These are phyloP conservation scores for Antrodiella citrinella DNA, from an alignment of 768 basidiomycete genomes.

Conservation along the genomic window DNA sequence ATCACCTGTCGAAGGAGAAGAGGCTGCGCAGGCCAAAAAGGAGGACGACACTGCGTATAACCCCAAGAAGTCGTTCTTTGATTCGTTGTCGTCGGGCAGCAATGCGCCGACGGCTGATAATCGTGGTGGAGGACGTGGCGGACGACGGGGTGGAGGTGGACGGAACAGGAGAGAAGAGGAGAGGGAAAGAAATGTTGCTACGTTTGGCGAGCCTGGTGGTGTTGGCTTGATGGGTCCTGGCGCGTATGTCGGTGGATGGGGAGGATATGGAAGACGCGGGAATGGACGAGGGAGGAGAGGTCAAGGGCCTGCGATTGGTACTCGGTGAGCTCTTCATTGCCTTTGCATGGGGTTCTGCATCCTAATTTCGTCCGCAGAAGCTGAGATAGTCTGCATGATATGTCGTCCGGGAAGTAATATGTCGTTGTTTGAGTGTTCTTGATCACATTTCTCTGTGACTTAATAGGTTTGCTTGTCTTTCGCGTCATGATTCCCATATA, in stretches of 20 bases:
- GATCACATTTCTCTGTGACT: background rate
- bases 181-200: conserved; percentile 75
- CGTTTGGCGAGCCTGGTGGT: conserved; percentile 81
- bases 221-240: conserved; percentile 72
- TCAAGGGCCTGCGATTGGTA: conserved; percentile 9
- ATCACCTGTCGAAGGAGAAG: conserved; percentile 25
- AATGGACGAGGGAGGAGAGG: conserved; percentile 34
- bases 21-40: conserved; percentile 18
- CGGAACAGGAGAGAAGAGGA: conserved; percentile 76
- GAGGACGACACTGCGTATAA: conserved; percentile 53
- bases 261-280: conserved; percentile 52
- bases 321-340: too few species aligned
- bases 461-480: background rate
- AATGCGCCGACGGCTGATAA: conserved; percentile 28
- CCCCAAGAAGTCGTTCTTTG: conserved; percentile 75
- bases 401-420: background rate
- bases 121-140: conserved; percentile 36
- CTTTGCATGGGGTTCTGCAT: too few species aligned
- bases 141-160: conserved; percentile 40
- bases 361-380: too few species aligned
- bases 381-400: too few species aligned
- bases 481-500: background rate
- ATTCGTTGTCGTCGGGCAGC: conserved; percentile 50
- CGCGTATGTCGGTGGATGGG: conserved; percentile 74
- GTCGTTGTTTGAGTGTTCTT: background rate